Evolutionary conservation across 1,139 yeast species (phyloP).

Genomic region (Nakaseomyces uthaithaninus): DNA sequence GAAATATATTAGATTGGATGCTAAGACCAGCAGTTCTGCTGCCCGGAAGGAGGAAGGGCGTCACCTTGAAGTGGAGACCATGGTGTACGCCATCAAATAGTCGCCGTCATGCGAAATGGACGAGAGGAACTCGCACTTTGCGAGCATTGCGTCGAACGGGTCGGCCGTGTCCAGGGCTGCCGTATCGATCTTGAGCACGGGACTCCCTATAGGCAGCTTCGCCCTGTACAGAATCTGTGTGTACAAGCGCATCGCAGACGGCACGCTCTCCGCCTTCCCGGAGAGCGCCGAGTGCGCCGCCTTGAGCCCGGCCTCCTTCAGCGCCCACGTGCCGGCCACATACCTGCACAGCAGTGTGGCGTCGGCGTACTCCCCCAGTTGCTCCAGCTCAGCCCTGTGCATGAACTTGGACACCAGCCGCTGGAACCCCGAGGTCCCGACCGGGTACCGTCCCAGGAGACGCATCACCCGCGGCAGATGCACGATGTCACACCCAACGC

Average conservation of each 20-base stretch:
- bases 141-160: neutral
- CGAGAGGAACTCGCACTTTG: slow-evolving; percentile 12
- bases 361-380: slow-evolving; percentile 4
- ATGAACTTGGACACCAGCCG: slow-evolving; percentile 24
- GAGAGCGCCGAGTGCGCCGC: slow-evolving; percentile 17
- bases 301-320: slow-evolving; percentile 27
- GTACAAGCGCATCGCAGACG: slow-evolving; percentile 27
- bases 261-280: slow-evolving; percentile 11
- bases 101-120: slow-evolving; percentile 30
- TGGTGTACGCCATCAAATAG: slow-evolving; percentile 18
- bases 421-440: slow-evolving; percentile 9
- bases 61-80: no score
- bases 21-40: neutral
- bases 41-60: neutral
- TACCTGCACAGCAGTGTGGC: slow-evolving; percentile 10
- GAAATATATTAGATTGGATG: no score
- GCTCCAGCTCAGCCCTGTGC: slow-evolving; percentile 19
- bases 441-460: slow-evolving; percentile 16
- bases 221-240: slow-evolving; percentile 22
- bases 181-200: slow-evolving; percentile 16
- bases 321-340: slow-evolving; percentile 31
- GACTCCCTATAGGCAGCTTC: slow-evolving; percentile 16
- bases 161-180: neutral
- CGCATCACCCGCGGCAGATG: slow-evolving; percentile 23
- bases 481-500: slow-evolving; percentile 29